A percentile compares a stretch with the other conserved stretches of the same genome.
phyloP scores from a whole-genome alignment of 2,329 filamentous ascomycete genomes.

The Arachnopeziza araneosa region DNA sequence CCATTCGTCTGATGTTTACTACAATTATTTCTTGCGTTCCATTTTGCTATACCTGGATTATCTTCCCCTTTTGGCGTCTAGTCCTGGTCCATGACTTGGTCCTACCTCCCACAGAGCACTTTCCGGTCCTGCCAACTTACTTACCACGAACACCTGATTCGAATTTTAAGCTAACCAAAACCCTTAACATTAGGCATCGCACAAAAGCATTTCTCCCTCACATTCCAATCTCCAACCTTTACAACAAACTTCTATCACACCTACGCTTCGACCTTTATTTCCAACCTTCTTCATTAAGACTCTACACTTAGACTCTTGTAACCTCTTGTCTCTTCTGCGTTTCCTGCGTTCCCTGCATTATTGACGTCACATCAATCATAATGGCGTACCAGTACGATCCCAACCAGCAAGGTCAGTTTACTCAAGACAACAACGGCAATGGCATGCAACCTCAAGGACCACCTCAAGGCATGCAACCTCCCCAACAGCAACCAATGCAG shows the following conservation, averaged over 20 bases:
- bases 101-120: neutral
- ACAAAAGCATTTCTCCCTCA: constrained; percentile 1
- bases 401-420: constrained; percentile 53
- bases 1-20: neutral
- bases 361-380: constrained; percentile 22
- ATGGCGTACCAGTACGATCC: constrained; percentile 65
- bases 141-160: neutral
- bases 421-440: constrained; percentile 36
- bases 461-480: constrained; percentile 42
- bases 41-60: neutral
- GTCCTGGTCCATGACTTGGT: neutral
- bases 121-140: neutral
- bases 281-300: neutral
- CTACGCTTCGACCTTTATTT: neutral
- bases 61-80: neutral
- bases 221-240: constrained; percentile 5
- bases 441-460: constrained; percentile 38
- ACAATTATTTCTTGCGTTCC: neutral
- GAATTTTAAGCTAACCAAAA: neutral
- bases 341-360: neutral
- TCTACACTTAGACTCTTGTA: neutral
- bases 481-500: constrained; percentile 23
- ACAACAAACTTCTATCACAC: constrained; percentile 2
- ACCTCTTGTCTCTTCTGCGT: neutral
- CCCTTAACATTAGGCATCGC: neutral